Evolutionary conservation across 2,329 filamentous ascomycete genomes (phyloP).

Genomic region (Colletotrichum plurivorum): DNA sequence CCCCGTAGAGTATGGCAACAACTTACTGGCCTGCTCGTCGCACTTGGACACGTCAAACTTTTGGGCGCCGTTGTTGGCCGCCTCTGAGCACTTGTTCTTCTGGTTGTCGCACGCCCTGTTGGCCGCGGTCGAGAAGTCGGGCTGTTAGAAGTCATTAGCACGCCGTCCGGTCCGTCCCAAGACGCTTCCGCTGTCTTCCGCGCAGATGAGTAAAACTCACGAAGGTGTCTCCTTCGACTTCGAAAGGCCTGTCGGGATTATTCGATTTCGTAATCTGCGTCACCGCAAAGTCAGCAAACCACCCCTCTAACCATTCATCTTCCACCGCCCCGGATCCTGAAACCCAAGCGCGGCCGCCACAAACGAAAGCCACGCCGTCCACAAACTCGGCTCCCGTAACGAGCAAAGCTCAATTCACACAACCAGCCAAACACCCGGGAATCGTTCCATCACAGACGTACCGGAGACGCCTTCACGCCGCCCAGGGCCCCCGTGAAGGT

Average conservation of each 20-base stretch:
- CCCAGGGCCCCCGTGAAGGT: slow-evolving; percentile 57
- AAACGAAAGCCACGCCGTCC: background rate
- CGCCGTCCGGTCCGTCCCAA: background rate
- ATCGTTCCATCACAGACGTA: slow-evolving; percentile 42
- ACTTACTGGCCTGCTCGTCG: slow-evolving; percentile 60
- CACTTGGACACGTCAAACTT: slow-evolving; percentile 59
- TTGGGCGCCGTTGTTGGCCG: slow-evolving; percentile 53
- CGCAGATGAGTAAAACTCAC: slow-evolving; percentile 46
- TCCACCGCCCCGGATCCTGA: slow-evolving; percentile 6
- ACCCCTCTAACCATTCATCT: no score
- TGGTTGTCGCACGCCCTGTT: slow-evolving; percentile 64
- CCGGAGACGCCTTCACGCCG: slow-evolving; percentile 52
- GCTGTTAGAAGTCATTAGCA: slow-evolving; percentile 45
- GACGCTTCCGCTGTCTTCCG: background rate
- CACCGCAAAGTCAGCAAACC: slow-evolving; percentile 5
- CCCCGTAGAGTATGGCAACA: background rate
- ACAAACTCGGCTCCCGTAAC: background rate
- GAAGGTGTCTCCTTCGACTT: slow-evolving; percentile 61
- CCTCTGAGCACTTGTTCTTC: slow-evolving; percentile 61
- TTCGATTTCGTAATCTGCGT: slow-evolving; percentile 56
- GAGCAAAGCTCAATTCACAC: background rate
- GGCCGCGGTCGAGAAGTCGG: slow-evolving; percentile 58
- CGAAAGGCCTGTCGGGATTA: slow-evolving; percentile 57
- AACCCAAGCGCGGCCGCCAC: background rate
- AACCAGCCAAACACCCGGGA: background rate